A percentile compares a stretch with the other conserved stretches of the same genome.
These are phyloP conservation scores for Mucor lusitanicus DNA, from an alignment of 371 early-diverging fungal species.

Conservation along the genomic window DNA sequence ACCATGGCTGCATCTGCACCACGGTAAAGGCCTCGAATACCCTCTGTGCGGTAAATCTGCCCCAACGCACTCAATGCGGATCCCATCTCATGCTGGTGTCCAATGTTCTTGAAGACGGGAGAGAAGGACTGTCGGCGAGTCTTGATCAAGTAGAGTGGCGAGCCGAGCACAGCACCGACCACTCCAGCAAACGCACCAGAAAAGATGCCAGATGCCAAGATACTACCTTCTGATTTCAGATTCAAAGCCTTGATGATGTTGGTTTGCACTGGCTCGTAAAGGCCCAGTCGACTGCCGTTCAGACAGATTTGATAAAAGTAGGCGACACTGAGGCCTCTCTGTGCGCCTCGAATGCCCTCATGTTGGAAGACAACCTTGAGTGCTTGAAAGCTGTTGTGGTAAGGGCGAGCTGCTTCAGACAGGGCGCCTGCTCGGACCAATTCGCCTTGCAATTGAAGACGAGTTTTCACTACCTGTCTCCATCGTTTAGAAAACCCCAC, in stretches of 20 bases:
- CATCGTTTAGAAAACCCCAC: neutral
- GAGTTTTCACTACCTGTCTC: slow-evolving; percentile 88
- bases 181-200: slow-evolving; percentile 72
- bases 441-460: slow-evolving; percentile 96
- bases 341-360: slow-evolving; percentile 88
- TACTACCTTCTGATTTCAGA: slow-evolving; percentile 25
- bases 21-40: slow-evolving; percentile 81
- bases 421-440: slow-evolving; percentile 57
- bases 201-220: slow-evolving; percentile 63
- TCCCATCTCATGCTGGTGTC: slow-evolving; percentile 87
- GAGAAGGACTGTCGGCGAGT: slow-evolving; percentile 94
- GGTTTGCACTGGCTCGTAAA: slow-evolving; percentile 79
- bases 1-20: slow-evolving; percentile 91
- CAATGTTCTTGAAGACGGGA: slow-evolving; percentile 72
- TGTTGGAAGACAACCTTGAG: slow-evolving; percentile 74
- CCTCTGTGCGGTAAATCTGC: slow-evolving; percentile 69
- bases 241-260: slow-evolving; percentile 22
- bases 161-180: slow-evolving; percentile 82
- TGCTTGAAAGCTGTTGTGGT: slow-evolving; percentile 80
- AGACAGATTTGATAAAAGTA: slow-evolving; percentile 91
- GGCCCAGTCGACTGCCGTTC: slow-evolving; percentile 91
- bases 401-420: slow-evolving; percentile 61
- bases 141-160: slow-evolving; percentile 92
- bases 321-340: slow-evolving; percentile 89
- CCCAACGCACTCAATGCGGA: slow-evolving; percentile 67